Base-by-base conservation (phyloP, 78 protist species). In the Dictyostelium discoideum region DNA sequence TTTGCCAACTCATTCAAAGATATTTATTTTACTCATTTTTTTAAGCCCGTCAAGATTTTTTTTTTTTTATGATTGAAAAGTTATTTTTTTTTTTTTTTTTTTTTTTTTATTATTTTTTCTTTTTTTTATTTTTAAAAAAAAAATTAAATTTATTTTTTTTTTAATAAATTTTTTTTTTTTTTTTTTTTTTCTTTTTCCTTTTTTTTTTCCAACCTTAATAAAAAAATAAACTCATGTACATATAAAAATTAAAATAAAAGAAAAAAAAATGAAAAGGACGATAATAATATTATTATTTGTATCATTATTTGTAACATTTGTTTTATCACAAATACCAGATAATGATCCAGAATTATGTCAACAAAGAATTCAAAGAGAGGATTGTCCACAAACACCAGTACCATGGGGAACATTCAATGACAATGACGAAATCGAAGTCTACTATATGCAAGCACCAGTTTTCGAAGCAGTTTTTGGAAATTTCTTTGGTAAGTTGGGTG, bases 401-500 rank as follows among this genome's bases (percentile, higher is more conserved):
- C 76, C 84, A 26, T 86, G 42, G 26, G 84, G 48, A 22, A 26
- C 26, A 16, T 57, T 86, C 13, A 44, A 76, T 22, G 83, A 72
- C 1, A n/a, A 60, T 44, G 86, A 87, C 81, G 72, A 54, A 2
- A 87, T 87, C 14, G 86, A 87, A 14, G 93, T 87, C 10, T 87
- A 79, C n/a, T 80, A 87, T 63, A 3, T 87, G 7, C 87, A 87
- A 80, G 93, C 93, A 65, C 93, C 93, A 57, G 63, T 87, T 24
- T 87, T 87, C 67, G 93, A 87, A 40, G 73, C 82, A 44, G 16
- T 79, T 7, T 87, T 54, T 79, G 93, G 93, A 42, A 69, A 87
- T 42, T 50, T 87, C 32, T 77, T 77, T 26, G 93, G 93, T 29
- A 65, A 65, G 29, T 63, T 87, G 26, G 82, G 80, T 24, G 93